Evolutionary conservation across 1,284 basidiomycete species (phyloP).

Genomic region (Athelia sp.): DNA sequence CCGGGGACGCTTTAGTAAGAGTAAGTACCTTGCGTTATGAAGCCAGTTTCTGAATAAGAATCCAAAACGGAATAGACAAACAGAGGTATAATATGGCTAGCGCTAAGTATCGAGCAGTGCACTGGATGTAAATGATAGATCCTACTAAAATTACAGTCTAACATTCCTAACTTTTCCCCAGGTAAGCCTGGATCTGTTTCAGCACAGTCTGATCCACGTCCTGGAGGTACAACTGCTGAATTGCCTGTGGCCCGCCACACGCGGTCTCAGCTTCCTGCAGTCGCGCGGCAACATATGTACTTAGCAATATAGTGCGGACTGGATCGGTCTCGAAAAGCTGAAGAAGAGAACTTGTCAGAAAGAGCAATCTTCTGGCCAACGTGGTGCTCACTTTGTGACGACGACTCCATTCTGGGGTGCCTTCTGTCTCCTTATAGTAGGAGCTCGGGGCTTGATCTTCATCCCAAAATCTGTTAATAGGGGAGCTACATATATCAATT

Average conservation of each 20-base stretch:
- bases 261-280: constrained; percentile 56
- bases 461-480: constrained; percentile 63
- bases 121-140: too few species aligned
- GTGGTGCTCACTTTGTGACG: constrained; percentile 48
- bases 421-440: constrained; percentile 55
- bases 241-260: constrained; percentile 43
- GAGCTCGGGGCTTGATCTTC: constrained; percentile 45
- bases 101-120: too few species aligned
- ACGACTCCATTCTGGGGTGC: constrained; percentile 65
- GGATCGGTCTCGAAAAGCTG: constrained; percentile 68
- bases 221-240: constrained; percentile 55
- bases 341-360: neutral
- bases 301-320: constrained; percentile 58
- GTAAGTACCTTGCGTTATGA: too few species aligned
- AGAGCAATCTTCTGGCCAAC: constrained; percentile 15
- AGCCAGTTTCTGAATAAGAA: too few species aligned
- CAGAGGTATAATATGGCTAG: too few species aligned
- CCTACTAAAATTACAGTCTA: too few species aligned
- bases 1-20: too few species aligned
- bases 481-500: constrained; percentile 11
- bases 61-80: too few species aligned
- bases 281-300: constrained; percentile 48
- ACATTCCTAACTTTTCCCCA: too few species aligned
- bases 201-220: constrained; percentile 68
- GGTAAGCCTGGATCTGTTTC: constrained; percentile 49